Evolutionary conservation across 2,329 filamentous ascomycete genomes (phyloP).

Genomic region (Xylaria sp.): DNA sequence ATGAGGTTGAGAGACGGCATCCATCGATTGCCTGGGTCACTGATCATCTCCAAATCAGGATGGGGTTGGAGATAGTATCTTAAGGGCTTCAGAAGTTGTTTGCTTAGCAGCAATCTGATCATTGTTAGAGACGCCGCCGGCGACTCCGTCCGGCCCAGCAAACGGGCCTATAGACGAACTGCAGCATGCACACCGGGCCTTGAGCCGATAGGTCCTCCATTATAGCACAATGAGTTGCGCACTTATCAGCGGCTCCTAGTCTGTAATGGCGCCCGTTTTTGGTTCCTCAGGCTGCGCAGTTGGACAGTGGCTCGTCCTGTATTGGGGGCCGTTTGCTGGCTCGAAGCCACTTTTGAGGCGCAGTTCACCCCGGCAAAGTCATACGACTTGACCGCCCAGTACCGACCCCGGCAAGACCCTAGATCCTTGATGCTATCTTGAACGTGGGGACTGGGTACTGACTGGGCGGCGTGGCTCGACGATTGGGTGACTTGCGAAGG

Average conservation of each 20-base stretch:
- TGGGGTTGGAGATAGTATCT: neutral
- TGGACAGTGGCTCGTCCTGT: constrained; percentile 11
- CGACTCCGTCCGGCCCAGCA: constrained; percentile 34
- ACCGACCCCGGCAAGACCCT: constrained; percentile 13
- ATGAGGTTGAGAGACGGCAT: neutral
- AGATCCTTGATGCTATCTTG: constrained; percentile 10
- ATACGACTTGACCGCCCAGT: constrained; percentile 32
- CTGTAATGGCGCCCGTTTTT: constrained; percentile 3
- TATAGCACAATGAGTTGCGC: constrained; percentile 6
- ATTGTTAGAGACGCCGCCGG: constrained; percentile 40
- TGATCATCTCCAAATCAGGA: neutral
- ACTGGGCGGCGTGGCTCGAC: no score
- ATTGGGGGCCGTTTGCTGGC: constrained; percentile 14
- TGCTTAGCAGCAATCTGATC: constrained; percentile 16
- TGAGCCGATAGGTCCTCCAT: constrained; percentile 19
- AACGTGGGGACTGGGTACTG: constrained; percentile 29
- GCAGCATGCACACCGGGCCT: constrained; percentile 15
- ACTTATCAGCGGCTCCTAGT: constrained; percentile 10
- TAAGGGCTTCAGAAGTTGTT: neutral
- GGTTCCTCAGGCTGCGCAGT: constrained; percentile 6
- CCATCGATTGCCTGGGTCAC: neutral
- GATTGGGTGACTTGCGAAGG: constrained; percentile 44
- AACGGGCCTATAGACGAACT: constrained; percentile 18
- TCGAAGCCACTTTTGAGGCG: constrained; percentile 40
- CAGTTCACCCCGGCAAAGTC: constrained; percentile 34